Percentiles rank a stretch among this genome's conserved stretches.
Conservation (phyloP, 2,329 filamentous ascomycete species). For the Colletotrichum viniferum region DNA sequence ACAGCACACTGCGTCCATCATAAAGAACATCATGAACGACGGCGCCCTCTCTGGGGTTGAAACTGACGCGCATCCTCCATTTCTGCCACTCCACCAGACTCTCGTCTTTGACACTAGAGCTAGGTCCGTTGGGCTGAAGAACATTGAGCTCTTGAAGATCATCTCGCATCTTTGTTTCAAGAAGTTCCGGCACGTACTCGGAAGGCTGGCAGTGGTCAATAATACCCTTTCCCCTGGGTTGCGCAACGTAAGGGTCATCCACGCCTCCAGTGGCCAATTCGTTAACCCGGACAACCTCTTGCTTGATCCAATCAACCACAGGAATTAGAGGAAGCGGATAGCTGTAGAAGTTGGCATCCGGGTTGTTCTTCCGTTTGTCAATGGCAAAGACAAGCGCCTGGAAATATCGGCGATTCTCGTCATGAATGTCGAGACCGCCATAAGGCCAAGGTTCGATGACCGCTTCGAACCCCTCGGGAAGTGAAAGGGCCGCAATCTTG, state of each 20-base stretch:
- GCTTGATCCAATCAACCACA: conserved; percentile 65
- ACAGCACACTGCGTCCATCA: conserved; percentile 60
- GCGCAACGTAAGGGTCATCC: conserved; percentile 37
- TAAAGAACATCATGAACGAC: conserved; percentile 64
- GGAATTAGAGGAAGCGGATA: conserved; percentile 69
- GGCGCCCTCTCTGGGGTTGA: conserved; percentile 62
- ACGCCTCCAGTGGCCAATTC: conserved; percentile 70
- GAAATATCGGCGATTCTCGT: conserved; percentile 16
- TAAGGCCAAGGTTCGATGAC: conserved; percentile 60
- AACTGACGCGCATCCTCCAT: conserved; percentile 63
- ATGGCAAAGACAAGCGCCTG: conserved; percentile 40
- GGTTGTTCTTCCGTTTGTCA: conserved; percentile 12
- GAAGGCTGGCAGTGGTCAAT: conserved; percentile 58
- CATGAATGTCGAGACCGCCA: conserved; percentile 24
- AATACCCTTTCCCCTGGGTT: conserved; percentile 41
- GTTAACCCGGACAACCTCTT: conserved; percentile 72
- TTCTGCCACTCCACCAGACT: conserved; percentile 23
- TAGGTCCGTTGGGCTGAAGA: conserved; percentile 63
- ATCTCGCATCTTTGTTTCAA: conserved; percentile 27
- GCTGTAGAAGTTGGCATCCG: conserved; percentile 63
- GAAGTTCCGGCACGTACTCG: conserved; percentile 70
- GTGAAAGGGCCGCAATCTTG: not conserved
- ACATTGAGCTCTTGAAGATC: conserved; percentile 67
- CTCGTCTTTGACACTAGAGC: conserved; percentile 42
- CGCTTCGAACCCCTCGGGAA: conserved; percentile 30